Evolutionary conservation across 345 rosid genomes (phyloP), one percentile per base, ranked within the genome.

Genomic region (Cardiospermum halicacabum): DNA sequence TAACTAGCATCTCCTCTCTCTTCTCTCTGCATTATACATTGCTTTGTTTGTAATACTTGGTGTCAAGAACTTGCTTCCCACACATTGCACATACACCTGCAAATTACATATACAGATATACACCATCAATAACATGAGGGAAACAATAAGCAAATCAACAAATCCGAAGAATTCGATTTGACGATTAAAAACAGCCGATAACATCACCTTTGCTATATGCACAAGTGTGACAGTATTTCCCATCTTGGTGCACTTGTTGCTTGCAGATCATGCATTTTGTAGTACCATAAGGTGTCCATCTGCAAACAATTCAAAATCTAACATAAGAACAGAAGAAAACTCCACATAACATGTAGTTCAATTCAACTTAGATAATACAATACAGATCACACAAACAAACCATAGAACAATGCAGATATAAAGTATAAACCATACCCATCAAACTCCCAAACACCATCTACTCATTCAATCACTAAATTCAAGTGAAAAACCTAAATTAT

Each of bases 241-340:
- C 97, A 68, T 95, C 90, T 77, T 95, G 99, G 70, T 95, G 99
- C 13, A 87, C 97, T 68, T 95, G 99, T 79, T 95, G 97, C 88
- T 95, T 95, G 86, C 97, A 95, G 50, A 95, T 89, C 53, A 79
- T 77, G 87, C 99, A 95, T 75, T 89, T 89, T 4, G 96, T 87
- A 36, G 80, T 89, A 70, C 97, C 92, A 53, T 80, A 84, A 47
- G 96, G 99, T 56, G 89, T 73, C 99, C 99, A 95, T 75, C 99
- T 95, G 70, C 60, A 77, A 45, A 59, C 43, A 70, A 76, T 4
- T 5, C n/a, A 32, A 25, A 2, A 19, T 66, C 53, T 53, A 30
- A 45, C 19, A 12, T 31, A 45, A 68, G 54, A 62, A 18, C 15
- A 21, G 12, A 24, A 31, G 7, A 42, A 57, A n/a, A n/a, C 50